phyloP scores from a whole-genome alignment of 306 rosid species.

The Oemleria cerasiformis region DNA sequence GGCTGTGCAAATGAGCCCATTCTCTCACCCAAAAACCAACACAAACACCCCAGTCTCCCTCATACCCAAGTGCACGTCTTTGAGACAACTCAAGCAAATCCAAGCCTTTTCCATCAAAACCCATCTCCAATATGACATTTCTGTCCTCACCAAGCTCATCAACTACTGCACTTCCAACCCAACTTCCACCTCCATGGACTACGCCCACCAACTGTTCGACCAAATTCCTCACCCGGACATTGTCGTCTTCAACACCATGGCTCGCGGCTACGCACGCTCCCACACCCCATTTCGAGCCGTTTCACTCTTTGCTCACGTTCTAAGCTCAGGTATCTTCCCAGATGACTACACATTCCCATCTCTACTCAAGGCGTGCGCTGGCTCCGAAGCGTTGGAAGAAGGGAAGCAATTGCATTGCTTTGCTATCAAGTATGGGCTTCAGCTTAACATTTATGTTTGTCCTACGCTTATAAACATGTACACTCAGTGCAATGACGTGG shows the following conservation, averaged over 20 bases:
- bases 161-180: conserved; percentile 51
- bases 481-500: conserved; percentile 48
- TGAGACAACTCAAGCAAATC: conserved; percentile 61
- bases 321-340: conserved; percentile 47
- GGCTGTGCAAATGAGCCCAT: conserved; percentile 33
- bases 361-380: conserved; percentile 72
- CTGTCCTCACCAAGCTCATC: conserved; percentile 55
- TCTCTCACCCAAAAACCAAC: conserved; percentile 40
- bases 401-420: conserved; percentile 74
- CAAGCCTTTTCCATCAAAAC: conserved; percentile 72
- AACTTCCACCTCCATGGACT: conserved; percentile 42
- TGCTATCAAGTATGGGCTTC: conserved; percentile 52
- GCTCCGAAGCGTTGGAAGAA: conserved; percentile 57
- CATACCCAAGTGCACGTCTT: conserved; percentile 60
- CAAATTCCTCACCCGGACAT: conserved; percentile 63
- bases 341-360: conserved; percentile 80
- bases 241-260: conserved; percentile 60
- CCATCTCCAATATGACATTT: conserved; percentile 45
- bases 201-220: conserved; percentile 59
- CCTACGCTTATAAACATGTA: conserved; percentile 76
- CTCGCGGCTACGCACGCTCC: conserved; percentile 67
- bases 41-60: conserved; percentile 42
- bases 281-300: conserved; percentile 52
- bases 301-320: conserved; percentile 34
- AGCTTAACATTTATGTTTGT: conserved; percentile 43